A percentile compares a stretch with the other conserved stretches of the same genome.
Conservation (phyloP, 768 basidiomycete species). For the Rubroboletus satanas region DNA sequence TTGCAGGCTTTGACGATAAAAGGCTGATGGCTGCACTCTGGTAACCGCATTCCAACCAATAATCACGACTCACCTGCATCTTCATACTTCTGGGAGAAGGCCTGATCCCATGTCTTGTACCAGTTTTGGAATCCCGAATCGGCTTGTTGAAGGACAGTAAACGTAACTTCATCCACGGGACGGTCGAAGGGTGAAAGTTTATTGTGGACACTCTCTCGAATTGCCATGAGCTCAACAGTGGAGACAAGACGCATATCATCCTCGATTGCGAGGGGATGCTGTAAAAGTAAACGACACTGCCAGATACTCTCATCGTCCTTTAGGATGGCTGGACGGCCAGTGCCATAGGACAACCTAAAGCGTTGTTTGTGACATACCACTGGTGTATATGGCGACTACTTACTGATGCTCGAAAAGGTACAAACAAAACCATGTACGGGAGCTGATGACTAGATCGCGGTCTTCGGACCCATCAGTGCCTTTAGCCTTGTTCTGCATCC, state of each 20-base stretch:
- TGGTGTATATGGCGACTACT: constrained; percentile 27
- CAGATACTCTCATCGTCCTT: constrained; percentile 90
- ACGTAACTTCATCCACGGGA: constrained; percentile 70
- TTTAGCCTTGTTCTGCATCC: constrained; percentile 67
- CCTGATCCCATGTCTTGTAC: constrained; percentile 77
- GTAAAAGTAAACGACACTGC: constrained; percentile 72
- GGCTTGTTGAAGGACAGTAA: constrained; percentile 66
- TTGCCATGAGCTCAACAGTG: constrained; percentile 87
- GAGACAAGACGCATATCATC: constrained; percentile 95
- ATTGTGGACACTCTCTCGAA: constrained; percentile 84
- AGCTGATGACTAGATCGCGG: constrained; percentile 72
- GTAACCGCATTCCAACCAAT: constrained; percentile 4
- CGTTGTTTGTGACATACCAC: background rate
- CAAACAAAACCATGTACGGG: constrained; percentile 90
- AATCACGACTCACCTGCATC: constrained; percentile 57
- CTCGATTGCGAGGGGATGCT: constrained; percentile 85
- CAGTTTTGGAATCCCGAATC: constrained; percentile 77
- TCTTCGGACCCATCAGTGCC: constrained; percentile 53
- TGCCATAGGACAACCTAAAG: constrained; percentile 88
- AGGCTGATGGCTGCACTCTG: constrained; percentile 44
- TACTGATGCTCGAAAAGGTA: constrained; percentile 95
- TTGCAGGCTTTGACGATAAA: constrained; percentile 84
- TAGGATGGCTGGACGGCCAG: constrained; percentile 87
- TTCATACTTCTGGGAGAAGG: constrained; percentile 78
- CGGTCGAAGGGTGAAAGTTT: constrained; percentile 75